Conservation (phyloP, 495 filamentous ascomycete genomes). For the Trichoderma erinaceum region DNA sequence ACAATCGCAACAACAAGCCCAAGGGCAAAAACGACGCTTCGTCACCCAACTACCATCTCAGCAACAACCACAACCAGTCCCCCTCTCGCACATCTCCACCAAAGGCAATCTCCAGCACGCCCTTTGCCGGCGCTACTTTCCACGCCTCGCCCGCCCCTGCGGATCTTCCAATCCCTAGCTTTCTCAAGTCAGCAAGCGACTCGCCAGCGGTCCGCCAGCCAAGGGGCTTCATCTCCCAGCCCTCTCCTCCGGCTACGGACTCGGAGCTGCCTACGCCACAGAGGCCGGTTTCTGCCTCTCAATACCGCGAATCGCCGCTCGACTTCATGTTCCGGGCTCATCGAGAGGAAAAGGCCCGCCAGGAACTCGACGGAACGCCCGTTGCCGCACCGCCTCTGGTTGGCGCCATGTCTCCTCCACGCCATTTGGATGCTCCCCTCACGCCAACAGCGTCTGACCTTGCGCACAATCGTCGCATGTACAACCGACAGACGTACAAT, state of each 20-base stretch:
- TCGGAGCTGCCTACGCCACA: slow-evolving; percentile 39
- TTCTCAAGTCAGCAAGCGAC: slow-evolving; percentile 74
- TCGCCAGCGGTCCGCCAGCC: slow-evolving; percentile 39
- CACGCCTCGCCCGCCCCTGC: slow-evolving; percentile 92
- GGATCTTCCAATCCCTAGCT: slow-evolving; percentile 86
- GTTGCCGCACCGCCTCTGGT: background rate
- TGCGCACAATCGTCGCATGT: background rate
- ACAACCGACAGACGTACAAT: background rate
- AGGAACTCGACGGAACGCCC: background rate
- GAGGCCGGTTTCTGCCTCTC: slow-evolving; percentile 21
- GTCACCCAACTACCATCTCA: slow-evolving; percentile 29
- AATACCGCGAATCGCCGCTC: slow-evolving; percentile 64
- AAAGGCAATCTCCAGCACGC: slow-evolving; percentile 41
- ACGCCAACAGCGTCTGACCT: background rate
- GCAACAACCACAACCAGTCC: slow-evolving; percentile 34
- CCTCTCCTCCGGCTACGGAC: slow-evolving; percentile 36
- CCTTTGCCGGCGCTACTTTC: slow-evolving; percentile 92
- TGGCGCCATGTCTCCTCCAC: background rate
- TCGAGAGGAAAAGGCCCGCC: slow-evolving; percentile 56
- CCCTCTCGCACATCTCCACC: slow-evolving; percentile 30
- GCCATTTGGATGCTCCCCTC: background rate
- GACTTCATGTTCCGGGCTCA: slow-evolving; percentile 87
- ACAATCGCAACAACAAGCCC: slow-evolving; percentile 30
- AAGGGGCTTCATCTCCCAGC: slow-evolving; percentile 27
- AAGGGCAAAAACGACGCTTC: slow-evolving; percentile 28